Evolutionary conservation across 495 filamentous ascomycete genomes (phyloP).

Genomic region (Penicillium simplicissimum): DNA sequence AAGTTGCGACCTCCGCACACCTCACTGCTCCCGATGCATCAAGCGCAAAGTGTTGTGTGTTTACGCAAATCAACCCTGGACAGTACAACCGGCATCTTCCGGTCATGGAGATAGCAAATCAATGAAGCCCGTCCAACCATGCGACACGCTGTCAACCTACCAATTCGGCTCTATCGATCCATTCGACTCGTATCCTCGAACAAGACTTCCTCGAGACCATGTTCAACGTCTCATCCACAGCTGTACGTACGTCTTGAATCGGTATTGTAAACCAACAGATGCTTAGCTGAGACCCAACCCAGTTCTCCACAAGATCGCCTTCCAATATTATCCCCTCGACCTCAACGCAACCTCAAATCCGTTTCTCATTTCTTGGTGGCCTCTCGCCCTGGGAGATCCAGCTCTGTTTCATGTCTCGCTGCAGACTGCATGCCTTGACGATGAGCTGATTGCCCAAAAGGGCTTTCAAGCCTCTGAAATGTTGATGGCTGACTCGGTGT

Average conservation of each 20-base stretch:
- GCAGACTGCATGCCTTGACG: constrained; percentile 55
- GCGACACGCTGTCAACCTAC: constrained; percentile 16
- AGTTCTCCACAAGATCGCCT: constrained; percentile 55
- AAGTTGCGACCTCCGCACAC: constrained; percentile 49
- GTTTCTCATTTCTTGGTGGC: constrained; percentile 57
- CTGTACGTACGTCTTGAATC: constrained; percentile 36
- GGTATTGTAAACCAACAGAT: neutral
- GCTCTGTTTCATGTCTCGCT: constrained; percentile 55
- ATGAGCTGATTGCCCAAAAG: constrained; percentile 48
- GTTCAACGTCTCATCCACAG: constrained; percentile 52
- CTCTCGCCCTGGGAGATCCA: constrained; percentile 49
- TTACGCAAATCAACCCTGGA: constrained; percentile 51
- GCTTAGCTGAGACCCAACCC: constrained; percentile 16
- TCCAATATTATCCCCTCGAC: constrained; percentile 56
- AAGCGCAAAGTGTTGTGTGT: constrained; percentile 44
- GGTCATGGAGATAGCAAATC: constrained; percentile 9
- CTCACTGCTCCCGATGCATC: constrained; percentile 51
- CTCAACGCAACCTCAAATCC: constrained; percentile 49
- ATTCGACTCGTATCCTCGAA: constrained; percentile 53
- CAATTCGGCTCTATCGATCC: constrained; percentile 43
- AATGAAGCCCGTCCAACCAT: constrained; percentile 8
- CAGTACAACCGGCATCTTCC: constrained; percentile 20
- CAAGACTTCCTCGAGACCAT: constrained; percentile 44
- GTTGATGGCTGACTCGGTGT: constrained; percentile 53
- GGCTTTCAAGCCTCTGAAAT: constrained; percentile 50